phyloP scores from a whole-genome alignment of 192 early-diverging fungal genomes.

The Dimargaris cristalligena region DNA sequence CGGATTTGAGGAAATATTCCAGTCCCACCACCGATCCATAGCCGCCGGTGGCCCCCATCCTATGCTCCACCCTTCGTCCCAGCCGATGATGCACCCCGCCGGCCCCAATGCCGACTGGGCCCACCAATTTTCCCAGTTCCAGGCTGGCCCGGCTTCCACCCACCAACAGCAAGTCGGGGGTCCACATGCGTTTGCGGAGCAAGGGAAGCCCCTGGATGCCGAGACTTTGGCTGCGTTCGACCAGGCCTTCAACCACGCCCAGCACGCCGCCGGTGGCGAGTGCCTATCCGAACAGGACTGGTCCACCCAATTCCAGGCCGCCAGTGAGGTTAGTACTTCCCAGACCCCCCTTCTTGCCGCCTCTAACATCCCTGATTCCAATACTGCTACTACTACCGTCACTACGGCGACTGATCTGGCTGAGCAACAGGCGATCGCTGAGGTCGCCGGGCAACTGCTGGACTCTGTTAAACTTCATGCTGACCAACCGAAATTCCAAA shows the following conservation, averaged over 20 bases:
- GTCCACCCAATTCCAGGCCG: slow-evolving; percentile 19
- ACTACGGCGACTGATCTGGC: slow-evolving; percentile 16
- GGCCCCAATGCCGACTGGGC: slow-evolving; percentile 27
- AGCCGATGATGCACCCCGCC: slow-evolving; percentile 9
- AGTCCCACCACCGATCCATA: slow-evolving; percentile 14
- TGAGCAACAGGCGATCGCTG: slow-evolving; percentile 35
- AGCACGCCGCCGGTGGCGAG: slow-evolving; percentile 13
- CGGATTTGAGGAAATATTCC: slow-evolving; percentile 26
- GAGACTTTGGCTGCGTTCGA: slow-evolving; percentile 47
- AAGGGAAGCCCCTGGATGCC: slow-evolving; percentile 14
- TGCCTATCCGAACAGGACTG: slow-evolving; percentile 4
- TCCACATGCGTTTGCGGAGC: too few species aligned
- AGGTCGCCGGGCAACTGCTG: slow-evolving; percentile 60
- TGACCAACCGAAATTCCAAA: slow-evolving; percentile 83
- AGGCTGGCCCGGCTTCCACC: slow-evolving; percentile 9
- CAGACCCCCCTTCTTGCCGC: too few species aligned
- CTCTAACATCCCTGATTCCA: too few species aligned
- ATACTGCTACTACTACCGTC: too few species aligned
- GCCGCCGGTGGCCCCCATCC: neutral
- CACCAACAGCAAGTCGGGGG: slow-evolving; percentile 11
- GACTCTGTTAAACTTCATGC: slow-evolving; percentile 54
- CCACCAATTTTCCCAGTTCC: slow-evolving; percentile 27
- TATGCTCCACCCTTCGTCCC: neutral
- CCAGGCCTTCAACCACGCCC: slow-evolving; percentile 41
- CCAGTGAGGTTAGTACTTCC: slow-evolving; percentile 17